Conservation (phyloP, 192 early-diverging fungal genomes). For the Backusella tarrabulga region DNA sequence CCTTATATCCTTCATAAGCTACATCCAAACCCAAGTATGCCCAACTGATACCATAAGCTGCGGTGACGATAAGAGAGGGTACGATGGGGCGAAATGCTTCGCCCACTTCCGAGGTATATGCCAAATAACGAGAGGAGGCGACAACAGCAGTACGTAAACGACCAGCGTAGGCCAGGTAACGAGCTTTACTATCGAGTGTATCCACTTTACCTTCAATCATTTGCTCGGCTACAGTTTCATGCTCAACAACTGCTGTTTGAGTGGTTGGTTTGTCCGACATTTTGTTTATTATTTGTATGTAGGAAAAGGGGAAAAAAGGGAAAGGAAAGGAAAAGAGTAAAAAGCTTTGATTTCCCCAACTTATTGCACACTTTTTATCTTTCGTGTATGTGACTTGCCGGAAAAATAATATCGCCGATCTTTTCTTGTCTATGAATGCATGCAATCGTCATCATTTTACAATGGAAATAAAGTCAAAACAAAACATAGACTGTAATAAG, state of each 20-base stretch:
- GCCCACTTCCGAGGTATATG: conserved; percentile 71
- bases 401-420: background rate
- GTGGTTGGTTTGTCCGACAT: background rate
- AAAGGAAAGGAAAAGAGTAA: background rate
- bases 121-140: conserved; percentile 51
- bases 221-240: conserved; percentile 11
- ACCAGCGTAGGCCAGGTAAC: conserved; percentile 53
- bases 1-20: conserved; percentile 59
- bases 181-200: conserved; percentile 44
- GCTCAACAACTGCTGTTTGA: background rate
- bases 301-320: background rate
- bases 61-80: conserved; percentile 47
- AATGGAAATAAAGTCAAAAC: background rate
- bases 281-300: background rate
- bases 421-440: background rate
- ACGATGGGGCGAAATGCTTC: conserved; percentile 70
- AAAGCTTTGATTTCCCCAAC: background rate
- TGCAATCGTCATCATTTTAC: background rate
- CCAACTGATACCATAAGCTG: conserved; percentile 61
- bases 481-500: background rate
- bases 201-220: conserved; percentile 42
- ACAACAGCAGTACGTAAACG: conserved; percentile 44
- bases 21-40: conserved; percentile 64
- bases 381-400: background rate
- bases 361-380: background rate